Conservation (phyloP, 352 stramenopile species). For the Pythium brachiatum region DNA sequence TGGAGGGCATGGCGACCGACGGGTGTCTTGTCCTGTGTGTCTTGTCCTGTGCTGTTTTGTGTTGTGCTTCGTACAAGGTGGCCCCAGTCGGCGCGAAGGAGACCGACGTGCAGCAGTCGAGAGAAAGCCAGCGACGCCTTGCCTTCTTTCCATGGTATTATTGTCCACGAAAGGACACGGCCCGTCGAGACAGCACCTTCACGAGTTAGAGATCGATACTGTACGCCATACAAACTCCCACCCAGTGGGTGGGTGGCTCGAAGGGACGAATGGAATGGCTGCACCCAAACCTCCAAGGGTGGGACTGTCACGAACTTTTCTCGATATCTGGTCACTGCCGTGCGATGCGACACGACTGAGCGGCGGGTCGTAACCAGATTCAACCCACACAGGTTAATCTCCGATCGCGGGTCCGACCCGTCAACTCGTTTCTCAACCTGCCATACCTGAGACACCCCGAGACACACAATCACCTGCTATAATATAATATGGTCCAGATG, state of each 20-base stretch:
- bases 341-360: constrained; percentile 3
- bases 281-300: neutral
- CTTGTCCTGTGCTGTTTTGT: too few relatives aligned
- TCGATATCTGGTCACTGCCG: neutral
- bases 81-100: constrained; percentile 2
- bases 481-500: too few relatives aligned
- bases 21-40: too few relatives aligned
- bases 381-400: neutral
- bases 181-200: neutral
- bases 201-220: too few relatives aligned
- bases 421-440: neutral
- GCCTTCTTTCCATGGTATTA: constrained; percentile 2
- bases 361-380: neutral
- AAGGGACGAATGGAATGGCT: neutral
- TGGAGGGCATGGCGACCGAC: neutral
- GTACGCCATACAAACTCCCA: too few relatives aligned
- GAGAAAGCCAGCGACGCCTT: neutral
- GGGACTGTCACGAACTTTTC: constrained; percentile 1
- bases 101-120: neutral
- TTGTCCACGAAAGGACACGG: neutral
- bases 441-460: neutral
- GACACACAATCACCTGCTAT: too few relatives aligned
- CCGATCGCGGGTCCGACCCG: neutral
- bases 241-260: too few relatives aligned
- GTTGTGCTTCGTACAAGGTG: too few relatives aligned